Percentiles rank a stretch among this genome's conserved stretches.
Evolutionary conservation across 495 filamentous ascomycete species (phyloP).

Genomic region (Friedmanniomyces endolithicus): DNA sequence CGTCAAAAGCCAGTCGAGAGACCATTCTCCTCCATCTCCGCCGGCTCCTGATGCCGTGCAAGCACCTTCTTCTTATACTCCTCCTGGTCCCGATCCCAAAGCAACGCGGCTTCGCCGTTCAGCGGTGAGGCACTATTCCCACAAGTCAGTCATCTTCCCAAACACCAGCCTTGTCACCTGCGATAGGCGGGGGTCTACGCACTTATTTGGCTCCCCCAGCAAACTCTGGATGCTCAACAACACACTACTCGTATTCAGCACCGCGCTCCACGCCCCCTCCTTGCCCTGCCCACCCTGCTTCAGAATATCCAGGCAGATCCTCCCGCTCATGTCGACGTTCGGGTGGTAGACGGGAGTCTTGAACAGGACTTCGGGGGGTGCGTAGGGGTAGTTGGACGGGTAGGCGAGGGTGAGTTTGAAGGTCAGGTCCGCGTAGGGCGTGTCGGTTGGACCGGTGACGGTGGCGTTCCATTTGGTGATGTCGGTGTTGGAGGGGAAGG

Average conservation of each 20-base stretch:
- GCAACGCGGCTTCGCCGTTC: conserved; percentile 89
- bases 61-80: conserved; percentile 76
- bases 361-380: conserved; percentile 73
- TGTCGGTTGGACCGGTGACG: conserved; percentile 81
- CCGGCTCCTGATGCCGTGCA: conserved; percentile 44
- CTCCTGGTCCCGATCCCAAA: conserved; percentile 81
- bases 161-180: background rate
- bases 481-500: conserved; percentile 89
- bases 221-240: conserved; percentile 88
- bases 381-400: conserved; percentile 84
- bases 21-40: conserved; percentile 16
- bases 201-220: conserved; percentile 97
- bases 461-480: conserved; percentile 86
- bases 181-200: background rate
- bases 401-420: conserved; percentile 93
- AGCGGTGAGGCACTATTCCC: conserved; percentile 68
- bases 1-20: background rate
- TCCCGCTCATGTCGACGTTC: conserved; percentile 32
- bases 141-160: background rate
- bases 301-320: conserved; percentile 67
- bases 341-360: conserved; percentile 37
- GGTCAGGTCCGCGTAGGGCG: conserved; percentile 74
- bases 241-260: conserved; percentile 89
- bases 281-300: conserved; percentile 36
- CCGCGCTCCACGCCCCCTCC: conserved; percentile 82